Evolutionary conservation across 208 protist species (phyloP).

Genomic region (Herpetomonas samuelpessoai): DNA sequence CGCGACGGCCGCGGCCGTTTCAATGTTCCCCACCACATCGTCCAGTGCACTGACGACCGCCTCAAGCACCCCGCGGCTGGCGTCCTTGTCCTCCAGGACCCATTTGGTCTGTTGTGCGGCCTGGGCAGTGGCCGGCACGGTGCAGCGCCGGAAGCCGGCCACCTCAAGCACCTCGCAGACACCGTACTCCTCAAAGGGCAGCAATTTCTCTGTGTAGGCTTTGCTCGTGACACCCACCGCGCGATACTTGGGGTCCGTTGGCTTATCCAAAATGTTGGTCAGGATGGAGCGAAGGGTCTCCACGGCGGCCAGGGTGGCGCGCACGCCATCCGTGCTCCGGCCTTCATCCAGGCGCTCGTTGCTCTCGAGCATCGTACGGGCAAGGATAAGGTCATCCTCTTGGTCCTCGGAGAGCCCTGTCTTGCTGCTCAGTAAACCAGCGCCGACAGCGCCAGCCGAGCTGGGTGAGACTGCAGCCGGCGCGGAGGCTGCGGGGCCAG

Average conservation of each 20-base stretch:
- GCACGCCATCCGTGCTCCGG: conserved; percentile 24
- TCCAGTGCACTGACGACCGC: conserved; percentile 36
- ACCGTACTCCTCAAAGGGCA: conserved; percentile 62
- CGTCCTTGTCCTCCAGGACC: conserved; percentile 52
- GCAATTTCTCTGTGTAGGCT: conserved; percentile 58
- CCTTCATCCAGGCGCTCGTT: conserved; percentile 45
- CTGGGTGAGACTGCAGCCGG: not conserved
- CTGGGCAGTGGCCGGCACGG: not conserved
- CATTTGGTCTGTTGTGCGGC: conserved; percentile 17
- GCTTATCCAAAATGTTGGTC: conserved; percentile 52
- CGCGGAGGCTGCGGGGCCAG: not conserved
- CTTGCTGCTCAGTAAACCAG: conserved; percentile 26
- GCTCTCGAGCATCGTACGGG: conserved; percentile 60
- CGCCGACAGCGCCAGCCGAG: conserved; percentile 7
- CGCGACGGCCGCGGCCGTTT: conserved; percentile 18
- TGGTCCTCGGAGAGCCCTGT: conserved; percentile 43
- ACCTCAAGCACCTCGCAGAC: conserved; percentile 49
- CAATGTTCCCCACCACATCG: conserved; percentile 35
- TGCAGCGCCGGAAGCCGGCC: conserved; percentile 52
- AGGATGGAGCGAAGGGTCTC: conserved; percentile 41
- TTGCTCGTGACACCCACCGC: conserved; percentile 50
- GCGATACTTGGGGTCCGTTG: conserved; percentile 51
- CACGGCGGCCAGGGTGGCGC: conserved; percentile 34
- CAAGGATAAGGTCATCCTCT: conserved; percentile 59
- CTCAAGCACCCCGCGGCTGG: conserved; percentile 40